Evolutionary conservation across 1,284 basidiomycete species (phyloP).

Genomic region (Cryptococcus floricola): DNA sequence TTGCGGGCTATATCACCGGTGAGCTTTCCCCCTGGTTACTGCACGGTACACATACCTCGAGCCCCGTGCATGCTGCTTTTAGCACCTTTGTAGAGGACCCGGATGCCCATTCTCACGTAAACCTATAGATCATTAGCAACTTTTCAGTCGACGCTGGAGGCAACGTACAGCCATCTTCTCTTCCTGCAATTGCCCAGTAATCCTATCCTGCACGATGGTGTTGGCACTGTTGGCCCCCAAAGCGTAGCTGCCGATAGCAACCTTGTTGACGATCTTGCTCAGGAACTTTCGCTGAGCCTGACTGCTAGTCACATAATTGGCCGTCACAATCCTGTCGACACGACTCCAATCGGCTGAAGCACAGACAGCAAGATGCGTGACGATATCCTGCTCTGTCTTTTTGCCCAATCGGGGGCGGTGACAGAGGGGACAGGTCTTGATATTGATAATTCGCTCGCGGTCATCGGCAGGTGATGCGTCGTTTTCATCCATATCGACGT

Average conservation of each 20-base stretch:
- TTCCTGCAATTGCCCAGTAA: slow-evolving; percentile 87
- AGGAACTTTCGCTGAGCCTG: slow-evolving; percentile 98
- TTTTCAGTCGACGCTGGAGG: not conserved
- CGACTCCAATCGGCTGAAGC: slow-evolving; percentile 87
- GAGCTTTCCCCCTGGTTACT: not conserved
- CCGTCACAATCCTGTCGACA: slow-evolving; percentile 81
- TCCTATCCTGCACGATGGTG: slow-evolving; percentile 88
- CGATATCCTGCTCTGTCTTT: slow-evolving; percentile 87
- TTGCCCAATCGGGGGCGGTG: slow-evolving; percentile 77
- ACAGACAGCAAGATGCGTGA: slow-evolving; percentile 90
- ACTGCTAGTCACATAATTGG: slow-evolving; percentile 90
- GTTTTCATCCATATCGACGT: slow-evolving; percentile 49
- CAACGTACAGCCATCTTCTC: slow-evolving; percentile 71
- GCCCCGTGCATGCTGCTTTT: slow-evolving; percentile 85
- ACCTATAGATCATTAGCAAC: slow-evolving; percentile 58
- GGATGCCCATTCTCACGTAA: slow-evolving; percentile 87
- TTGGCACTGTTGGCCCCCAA: slow-evolving; percentile 83
- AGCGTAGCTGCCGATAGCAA: slow-evolving; percentile 78
- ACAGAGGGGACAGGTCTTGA: slow-evolving; percentile 90
- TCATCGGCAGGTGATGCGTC: slow-evolving; percentile 51
- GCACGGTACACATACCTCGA: slow-evolving; percentile 55
- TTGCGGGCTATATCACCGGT: slow-evolving; percentile 56
- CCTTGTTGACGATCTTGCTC: slow-evolving; percentile 79
- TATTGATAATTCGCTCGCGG: slow-evolving; percentile 89
- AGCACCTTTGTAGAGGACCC: slow-evolving; percentile 89